Conservation (phyloP, 2,329 filamentous ascomycete genomes). For the Talaromyces sp. region DNA sequence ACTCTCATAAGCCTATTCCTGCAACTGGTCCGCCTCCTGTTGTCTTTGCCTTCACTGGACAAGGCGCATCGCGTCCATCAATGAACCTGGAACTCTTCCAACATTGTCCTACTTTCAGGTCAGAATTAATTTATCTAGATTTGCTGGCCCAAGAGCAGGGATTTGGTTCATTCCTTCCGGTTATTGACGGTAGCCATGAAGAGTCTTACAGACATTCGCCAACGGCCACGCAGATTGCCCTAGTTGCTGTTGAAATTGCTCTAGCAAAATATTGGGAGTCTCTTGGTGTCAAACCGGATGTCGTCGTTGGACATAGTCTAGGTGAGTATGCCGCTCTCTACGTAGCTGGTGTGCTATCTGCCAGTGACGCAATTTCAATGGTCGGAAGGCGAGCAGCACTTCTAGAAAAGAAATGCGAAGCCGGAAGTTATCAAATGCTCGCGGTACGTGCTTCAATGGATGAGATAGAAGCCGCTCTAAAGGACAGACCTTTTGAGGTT, state of each 20-base stretch:
- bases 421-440: conserved; percentile 66
- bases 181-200: conserved; percentile 24
- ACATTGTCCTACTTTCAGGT: conserved; percentile 28
- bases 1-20: neutral
- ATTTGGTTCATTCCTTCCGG: conserved; percentile 33
- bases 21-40: conserved; percentile 22
- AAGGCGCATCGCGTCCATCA: conserved; percentile 29
- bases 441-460: conserved; percentile 49
- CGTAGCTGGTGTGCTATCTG: conserved; percentile 37
- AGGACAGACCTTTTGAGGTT: conserved; percentile 44
- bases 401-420: conserved; percentile 63
- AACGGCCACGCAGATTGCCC: conserved; percentile 40
- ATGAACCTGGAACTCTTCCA: conserved; percentile 33
- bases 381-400: conserved; percentile 68
- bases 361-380: conserved; percentile 55
- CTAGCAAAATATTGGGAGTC: conserved; percentile 35
- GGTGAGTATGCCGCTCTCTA: conserved; percentile 43
- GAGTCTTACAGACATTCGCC: conserved; percentile 22
- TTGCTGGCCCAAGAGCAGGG: conserved; percentile 28
- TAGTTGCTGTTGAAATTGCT: conserved; percentile 44
- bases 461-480: conserved; percentile 49
- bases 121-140: conserved; percentile 33
- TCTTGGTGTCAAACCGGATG: conserved; percentile 30
- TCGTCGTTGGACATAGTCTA: conserved; percentile 36
- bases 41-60: conserved; percentile 38